Evolutionary conservation across 2,329 filamentous ascomycete genomes (phyloP), one percentile per base, ranked within the genome.

Genomic region (Pseudogymnoascus sp.): DNA sequence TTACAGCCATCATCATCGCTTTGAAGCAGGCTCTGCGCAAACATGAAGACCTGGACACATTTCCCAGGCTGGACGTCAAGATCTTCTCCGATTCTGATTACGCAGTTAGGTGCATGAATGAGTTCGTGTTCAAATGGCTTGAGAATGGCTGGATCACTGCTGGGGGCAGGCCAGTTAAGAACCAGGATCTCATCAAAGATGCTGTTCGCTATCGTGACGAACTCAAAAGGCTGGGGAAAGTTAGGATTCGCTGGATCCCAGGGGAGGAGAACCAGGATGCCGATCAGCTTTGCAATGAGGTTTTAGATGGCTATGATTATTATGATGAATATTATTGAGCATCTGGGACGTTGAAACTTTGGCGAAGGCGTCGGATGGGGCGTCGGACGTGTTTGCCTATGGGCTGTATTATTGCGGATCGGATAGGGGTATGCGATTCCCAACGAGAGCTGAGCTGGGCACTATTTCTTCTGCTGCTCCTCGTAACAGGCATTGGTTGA

Each of bases 261-360:
- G 70, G 75, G 34, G 63, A 61, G 2, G 11, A 74, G 40, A 78
- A 78, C 66, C 1, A 21, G 18, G 34, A 65, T 2, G 75, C 76
- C 14, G 74, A 76, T 63, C 12, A 34, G 1, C 40, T 23, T 16
- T 76, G 73, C 65, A 74, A 75, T 59, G 65, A 73, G 0, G 63
- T 36, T 6, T 67, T 77, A 60, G 70, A 76, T 65, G 62, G 71
- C 28, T 16, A 63, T 5, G 7, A 31, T 37, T 59, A 37, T 25
- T 18, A n/a, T 44, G 59, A 23, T 23, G 21, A 23, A 23, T 23
- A 23, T 23, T 23, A 34, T 25, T 28, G 46, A 62, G 5, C 8
- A 42, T 2, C 16, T 44, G 4, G 18, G 5, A 12, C 18, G 8
- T 3, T 5, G 16, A 18, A 25, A 3, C 5, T 46, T 25, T 14